Base-by-base conservation (phyloP, 306 rosid genomes). In the Fragaria vesca region DNA sequence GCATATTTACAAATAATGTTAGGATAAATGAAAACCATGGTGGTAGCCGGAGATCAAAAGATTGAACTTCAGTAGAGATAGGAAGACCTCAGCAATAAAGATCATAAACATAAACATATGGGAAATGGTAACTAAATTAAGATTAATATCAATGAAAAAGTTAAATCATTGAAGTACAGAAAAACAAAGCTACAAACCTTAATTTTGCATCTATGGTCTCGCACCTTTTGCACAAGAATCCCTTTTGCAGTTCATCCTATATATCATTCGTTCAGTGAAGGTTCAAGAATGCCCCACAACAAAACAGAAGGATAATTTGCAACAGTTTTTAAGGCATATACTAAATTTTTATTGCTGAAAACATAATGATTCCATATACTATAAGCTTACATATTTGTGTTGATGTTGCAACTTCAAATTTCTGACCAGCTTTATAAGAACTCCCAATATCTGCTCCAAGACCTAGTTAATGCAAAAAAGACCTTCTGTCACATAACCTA, bases 391-490 rank as follows among this genome's bases (percentile, higher is more conserved):
- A 76, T 89, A 89, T 87, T 91, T 93, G 73, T 93, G 96, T 71
- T 96, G 99, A 83, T 90, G 97, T 69, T 91, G 97, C 89, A 93
- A 85, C 89, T 93, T 93, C 91, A 96, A 87, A 89, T 91, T 97
- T 84, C 90, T 89, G 76, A 96, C 97, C 63, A 96, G 91, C 88
- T 90, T 96, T 69, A 90, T 89, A 74, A 93, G 94, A 62, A 96
- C 93, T 62, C 90, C 97, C 82, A 96, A 88, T 71, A 93, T 93
- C 90, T 93, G 99, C 92, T 96, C 96, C 75, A 93, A 80, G 67
- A 96, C 98, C 99, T 96, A 78, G 58, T 81, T 58, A 52, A 83
- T 78, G 75, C 77, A 71, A 72, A 80, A 10, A 21, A 10, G 47
- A 57, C 76, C 75, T 45, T 68, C 71, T 21, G 28, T 79, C 55